Conservation (phyloP, 1,284 basidiomycete species). For the Apiotrichum gracile region DNA sequence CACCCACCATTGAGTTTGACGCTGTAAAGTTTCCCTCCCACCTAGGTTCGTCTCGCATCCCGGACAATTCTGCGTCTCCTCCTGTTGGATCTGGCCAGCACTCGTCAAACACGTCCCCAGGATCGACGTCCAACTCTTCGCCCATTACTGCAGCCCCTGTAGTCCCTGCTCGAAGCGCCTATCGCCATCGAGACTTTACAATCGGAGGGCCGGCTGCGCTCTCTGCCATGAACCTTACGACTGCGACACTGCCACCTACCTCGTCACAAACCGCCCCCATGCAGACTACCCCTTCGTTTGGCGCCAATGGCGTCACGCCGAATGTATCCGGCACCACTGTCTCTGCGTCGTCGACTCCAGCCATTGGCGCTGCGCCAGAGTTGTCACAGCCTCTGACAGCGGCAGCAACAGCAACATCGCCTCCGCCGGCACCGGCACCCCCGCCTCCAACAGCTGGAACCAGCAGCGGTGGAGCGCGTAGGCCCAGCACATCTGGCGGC, state of each 20-base stretch:
- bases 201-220: conserved; percentile 8
- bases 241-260: conserved; percentile 2
- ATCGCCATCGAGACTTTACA: conserved; percentile 17
- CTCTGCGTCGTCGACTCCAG: not conserved
- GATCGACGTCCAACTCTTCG: not conserved
- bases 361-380: not conserved
- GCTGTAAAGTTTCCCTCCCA: conserved; percentile 27
- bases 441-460: not conserved
- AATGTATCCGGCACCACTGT: not conserved
- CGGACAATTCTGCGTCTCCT: not conserved
- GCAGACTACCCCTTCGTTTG: not conserved
- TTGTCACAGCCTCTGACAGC: not conserved
- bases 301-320: not conserved
- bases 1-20: conserved; percentile 18
- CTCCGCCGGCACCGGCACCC: not conserved
- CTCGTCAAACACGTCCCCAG: not conserved
- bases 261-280: not conserved
- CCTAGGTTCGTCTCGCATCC: conserved; percentile 22
- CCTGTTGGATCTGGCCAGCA: not conserved
- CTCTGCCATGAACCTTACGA: conserved; percentile 13
- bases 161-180: conserved; percentile 14
- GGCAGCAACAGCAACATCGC: not conserved
- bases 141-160: conserved; percentile 4
- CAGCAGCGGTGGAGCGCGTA: not conserved
- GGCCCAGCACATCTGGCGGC: conserved; percentile 4